Evolutionary conservation across 805 yeast species (phyloP).

Genomic region (Metschnikowia proteae): DNA sequence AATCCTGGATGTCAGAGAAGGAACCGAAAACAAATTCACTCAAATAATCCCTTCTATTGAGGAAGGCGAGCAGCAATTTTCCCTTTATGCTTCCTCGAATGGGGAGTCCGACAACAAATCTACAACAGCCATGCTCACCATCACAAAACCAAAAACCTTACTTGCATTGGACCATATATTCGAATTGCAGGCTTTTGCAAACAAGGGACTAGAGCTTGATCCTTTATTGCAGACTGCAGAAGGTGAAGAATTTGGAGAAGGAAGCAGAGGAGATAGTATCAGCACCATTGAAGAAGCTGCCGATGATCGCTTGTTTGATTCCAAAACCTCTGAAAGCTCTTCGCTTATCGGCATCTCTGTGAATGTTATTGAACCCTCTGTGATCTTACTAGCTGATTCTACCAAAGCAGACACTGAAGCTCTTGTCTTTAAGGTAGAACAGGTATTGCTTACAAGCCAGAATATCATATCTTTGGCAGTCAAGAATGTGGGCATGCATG

Average conservation of each 20-base stretch:
- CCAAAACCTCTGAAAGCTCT: neutral
- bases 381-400: slow-evolving; percentile 79
- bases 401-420: slow-evolving; percentile 71
- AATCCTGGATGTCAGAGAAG: slow-evolving; percentile 67
- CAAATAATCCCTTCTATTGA: slow-evolving; percentile 73
- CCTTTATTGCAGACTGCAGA: slow-evolving; percentile 15
- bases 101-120: slow-evolving; percentile 37
- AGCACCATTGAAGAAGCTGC: neutral
- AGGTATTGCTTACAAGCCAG: slow-evolving; percentile 65
- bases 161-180: slow-evolving; percentile 83
- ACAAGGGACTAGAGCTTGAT: slow-evolving; percentile 40
- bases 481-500: slow-evolving; percentile 79
- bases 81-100: slow-evolving; percentile 48
- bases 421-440: slow-evolving; percentile 83
- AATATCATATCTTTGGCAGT: slow-evolving; percentile 63
- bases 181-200: slow-evolving; percentile 65
- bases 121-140: slow-evolving; percentile 51
- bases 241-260: slow-evolving; percentile 10
- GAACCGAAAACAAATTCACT: slow-evolving; percentile 64
- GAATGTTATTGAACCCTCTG: slow-evolving; percentile 71
- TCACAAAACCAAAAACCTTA: slow-evolving; percentile 78
- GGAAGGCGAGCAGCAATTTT: slow-evolving; percentile 66
- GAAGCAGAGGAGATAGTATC: neutral
- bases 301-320: neutral
- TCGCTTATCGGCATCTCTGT: slow-evolving; percentile 49